Base-by-base conservation (phyloP, 768 basidiomycete species). In the Tremella mesenterica region DNA sequence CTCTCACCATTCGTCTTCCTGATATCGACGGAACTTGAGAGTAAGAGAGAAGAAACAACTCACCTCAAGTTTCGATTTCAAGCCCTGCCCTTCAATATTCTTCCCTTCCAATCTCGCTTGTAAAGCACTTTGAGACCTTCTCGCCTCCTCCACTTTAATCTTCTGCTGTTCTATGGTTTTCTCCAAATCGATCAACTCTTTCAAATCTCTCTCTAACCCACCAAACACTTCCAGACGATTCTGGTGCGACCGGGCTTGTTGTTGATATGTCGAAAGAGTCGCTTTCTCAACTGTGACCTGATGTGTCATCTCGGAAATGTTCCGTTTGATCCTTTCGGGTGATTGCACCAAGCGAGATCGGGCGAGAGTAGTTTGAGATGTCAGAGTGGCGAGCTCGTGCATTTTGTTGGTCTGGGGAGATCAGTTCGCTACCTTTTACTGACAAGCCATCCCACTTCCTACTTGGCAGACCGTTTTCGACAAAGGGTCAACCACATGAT, bases 331-430 rank as follows among this genome's bases (percentile, higher is more conserved):
- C 41, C 90, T 80, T 44, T 93, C 91, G 0, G 91, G 91, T 0
- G 88, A 90, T 70, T 90, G 87, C 2, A 95, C 89, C 57, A 95
- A 85, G 25, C 89, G 82, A 26, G 81, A 76, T 46, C 81, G 79
- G 0, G 83, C 83, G 38, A 83, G 81, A 12, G 75, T 74, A 57
- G 87, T 83, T 41, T 78, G 76, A 52, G 86, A 83, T 36, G 79
- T 75, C 21, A 83, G 74, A 39, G 78, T 77, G 6, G 79, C 75
- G 9, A 83, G 78, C 46, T 88, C 84, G 1, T 76, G 76, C 56
- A 80, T 81, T 25, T 86, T 75, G 53, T 73, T 77, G 75, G 86
- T 83, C 82, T 55, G 44, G n/a, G n/a, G 18, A 31, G 9, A n/a
- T n/a, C n/a, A n/a, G n/a, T n/a, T n/a, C n/a, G n/a, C n/a, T n/a